These are phyloP conservation scores for Stereum hirsutum DNA, from an alignment of 1,284 basidiomycete genomes.

Conservation along the genomic window DNA sequence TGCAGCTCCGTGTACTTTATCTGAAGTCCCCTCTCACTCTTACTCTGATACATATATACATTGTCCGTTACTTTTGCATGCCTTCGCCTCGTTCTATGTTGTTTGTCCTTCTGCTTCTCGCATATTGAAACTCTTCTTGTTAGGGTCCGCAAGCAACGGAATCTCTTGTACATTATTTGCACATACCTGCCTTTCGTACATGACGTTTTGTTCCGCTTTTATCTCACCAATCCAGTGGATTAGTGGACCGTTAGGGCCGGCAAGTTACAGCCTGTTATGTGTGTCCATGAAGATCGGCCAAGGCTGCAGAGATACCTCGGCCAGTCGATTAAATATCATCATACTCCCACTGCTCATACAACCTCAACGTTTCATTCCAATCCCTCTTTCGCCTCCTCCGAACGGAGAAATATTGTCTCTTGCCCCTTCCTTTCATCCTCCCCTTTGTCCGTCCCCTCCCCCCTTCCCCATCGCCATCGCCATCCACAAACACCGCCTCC, in stretches of 20 bases:
- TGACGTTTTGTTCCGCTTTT: not conserved
- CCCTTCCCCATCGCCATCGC: slow-evolving; percentile 40
- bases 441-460: slow-evolving; percentile 64
- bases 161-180: not conserved
- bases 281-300: too few species aligned
- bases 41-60: not conserved
- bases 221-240: not conserved
- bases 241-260: too few species aligned
- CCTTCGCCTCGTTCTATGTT: not conserved
- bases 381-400: slow-evolving; percentile 72
- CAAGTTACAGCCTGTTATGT: not conserved
- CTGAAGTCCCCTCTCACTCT: too few species aligned
- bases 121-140: not conserved
- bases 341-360: slow-evolving; percentile 76
- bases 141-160: not conserved
- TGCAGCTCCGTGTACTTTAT: not conserved
- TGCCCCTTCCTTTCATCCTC: slow-evolving; percentile 65
- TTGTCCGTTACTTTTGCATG: not conserved
- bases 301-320: too few species aligned
- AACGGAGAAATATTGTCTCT: slow-evolving; percentile 70
- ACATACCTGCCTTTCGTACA: not conserved
- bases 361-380: slow-evolving; percentile 76
- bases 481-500: slow-evolving; percentile 46
- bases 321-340: too few species aligned
- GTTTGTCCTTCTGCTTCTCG: not conserved